Evolutionary conservation across 371 early-diverging fungal genomes (phyloP).

Genomic region (Aphelidium insulamus): DNA sequence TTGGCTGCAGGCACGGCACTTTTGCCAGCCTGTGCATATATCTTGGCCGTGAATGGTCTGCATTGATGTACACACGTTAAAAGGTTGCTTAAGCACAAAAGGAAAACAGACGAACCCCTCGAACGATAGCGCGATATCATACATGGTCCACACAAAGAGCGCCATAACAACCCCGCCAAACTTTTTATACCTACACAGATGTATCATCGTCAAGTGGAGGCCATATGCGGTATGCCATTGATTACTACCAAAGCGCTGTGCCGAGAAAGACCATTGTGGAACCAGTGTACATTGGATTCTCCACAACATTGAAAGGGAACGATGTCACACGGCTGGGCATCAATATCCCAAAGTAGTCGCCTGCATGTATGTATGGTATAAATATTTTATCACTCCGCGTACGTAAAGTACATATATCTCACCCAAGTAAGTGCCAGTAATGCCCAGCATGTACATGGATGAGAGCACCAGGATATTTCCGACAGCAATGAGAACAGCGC

Average conservation of each 20-base stretch:
- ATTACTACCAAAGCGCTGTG: constrained; percentile 51
- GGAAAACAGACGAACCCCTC: constrained; percentile 3
- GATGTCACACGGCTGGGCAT: constrained; percentile 66
- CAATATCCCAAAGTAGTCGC: constrained; percentile 83
- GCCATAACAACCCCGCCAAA: constrained; percentile 5
- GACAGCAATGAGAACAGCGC: constrained; percentile 21
- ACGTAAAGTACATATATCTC: constrained; percentile 5
- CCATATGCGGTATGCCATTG: not conserved
- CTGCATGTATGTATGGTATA: constrained; percentile 11
- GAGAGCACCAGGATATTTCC: constrained; percentile 61
- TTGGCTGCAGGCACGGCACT: no score
- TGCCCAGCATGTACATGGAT: constrained; percentile 64
- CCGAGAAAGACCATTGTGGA: constrained; percentile 67
- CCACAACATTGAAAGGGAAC: constrained; percentile 74
- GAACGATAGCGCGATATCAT: constrained; percentile 5
- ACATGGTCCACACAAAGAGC: constrained; percentile 5
- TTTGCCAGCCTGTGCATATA: no score
- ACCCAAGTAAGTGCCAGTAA: constrained; percentile 77
- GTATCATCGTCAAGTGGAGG: not conserved
- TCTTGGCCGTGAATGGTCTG: no score
- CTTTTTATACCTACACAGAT: not conserved
- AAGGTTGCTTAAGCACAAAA: not conserved
- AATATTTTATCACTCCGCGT: not conserved
- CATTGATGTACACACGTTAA: not conserved
- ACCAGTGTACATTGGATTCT: constrained; percentile 87